Evolutionary conservation across 1,284 basidiomycete genomes (phyloP).

Genomic region (Gastroboletus turbinatus): DNA sequence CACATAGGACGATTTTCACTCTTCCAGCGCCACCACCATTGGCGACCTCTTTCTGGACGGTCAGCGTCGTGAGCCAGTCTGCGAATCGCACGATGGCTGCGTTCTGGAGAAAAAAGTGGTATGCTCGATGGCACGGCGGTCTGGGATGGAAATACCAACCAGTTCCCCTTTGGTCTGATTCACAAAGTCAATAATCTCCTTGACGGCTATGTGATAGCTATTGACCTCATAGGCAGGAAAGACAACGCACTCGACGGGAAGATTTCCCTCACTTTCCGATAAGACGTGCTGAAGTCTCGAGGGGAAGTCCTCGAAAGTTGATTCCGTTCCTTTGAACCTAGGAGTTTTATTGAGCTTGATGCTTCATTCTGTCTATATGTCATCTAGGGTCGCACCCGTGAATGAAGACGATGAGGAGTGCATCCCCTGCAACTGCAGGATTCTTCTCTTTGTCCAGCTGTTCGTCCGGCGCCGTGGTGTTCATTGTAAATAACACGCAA

Average conservation of each 20-base stretch:
- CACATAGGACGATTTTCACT: constrained; percentile 84
- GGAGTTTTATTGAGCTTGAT: constrained; percentile 6
- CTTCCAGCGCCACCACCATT: constrained; percentile 72
- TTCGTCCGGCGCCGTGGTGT: constrained; percentile 4
- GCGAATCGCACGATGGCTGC: constrained; percentile 82
- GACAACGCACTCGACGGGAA: constrained; percentile 69
- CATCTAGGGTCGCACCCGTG: constrained; percentile 53
- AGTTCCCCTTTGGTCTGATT: constrained; percentile 80
- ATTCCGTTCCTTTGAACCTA: constrained; percentile 75
- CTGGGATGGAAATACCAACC: constrained; percentile 46
- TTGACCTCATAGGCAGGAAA: constrained; percentile 89
- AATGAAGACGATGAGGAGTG: constrained; percentile 60
- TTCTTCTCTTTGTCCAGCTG: constrained; percentile 10
- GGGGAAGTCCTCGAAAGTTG: constrained; percentile 78
- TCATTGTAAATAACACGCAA: constrained; percentile 17
- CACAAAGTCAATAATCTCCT: constrained; percentile 13
- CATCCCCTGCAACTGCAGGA: constrained; percentile 33
- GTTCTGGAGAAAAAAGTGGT: constrained; percentile 44
- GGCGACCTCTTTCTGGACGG: constrained; percentile 77
- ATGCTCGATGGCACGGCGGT: constrained; percentile 1
- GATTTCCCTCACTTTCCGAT: constrained; percentile 50
- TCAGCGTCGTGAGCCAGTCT: constrained; percentile 85
- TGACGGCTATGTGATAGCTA: constrained; percentile 6
- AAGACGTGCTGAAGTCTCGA: constrained; percentile 77
- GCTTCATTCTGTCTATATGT: neutral